Percentiles rank a stretch among this genome's conserved stretches.
These are phyloP conservation scores for Physcia stellaris DNA, from an alignment of 495 filamentous ascomycete genomes.

Conservation along the genomic window DNA sequence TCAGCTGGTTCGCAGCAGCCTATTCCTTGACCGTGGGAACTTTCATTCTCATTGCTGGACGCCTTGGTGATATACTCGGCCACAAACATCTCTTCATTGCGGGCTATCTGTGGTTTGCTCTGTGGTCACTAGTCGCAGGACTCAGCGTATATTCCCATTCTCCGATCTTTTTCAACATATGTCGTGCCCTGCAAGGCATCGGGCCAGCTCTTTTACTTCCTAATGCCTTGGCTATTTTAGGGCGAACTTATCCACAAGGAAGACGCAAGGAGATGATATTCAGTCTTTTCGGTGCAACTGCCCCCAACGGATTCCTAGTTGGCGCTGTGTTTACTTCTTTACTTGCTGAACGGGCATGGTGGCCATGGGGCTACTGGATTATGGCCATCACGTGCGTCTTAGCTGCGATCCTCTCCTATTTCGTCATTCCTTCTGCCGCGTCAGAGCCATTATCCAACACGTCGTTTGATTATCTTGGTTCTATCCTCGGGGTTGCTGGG, in stretches of 20 bases:
- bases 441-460: not conserved
- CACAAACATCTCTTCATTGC: constrained; percentile 42
- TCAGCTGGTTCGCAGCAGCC: constrained; percentile 42
- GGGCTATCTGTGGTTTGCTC: constrained; percentile 41
- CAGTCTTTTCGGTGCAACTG: constrained; percentile 46
- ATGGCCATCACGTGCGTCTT: constrained; percentile 32
- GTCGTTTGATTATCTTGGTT: constrained; percentile 16
- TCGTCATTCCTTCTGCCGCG: constrained; percentile 15
- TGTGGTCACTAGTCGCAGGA: constrained; percentile 45
- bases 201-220: constrained; percentile 48
- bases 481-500: constrained; percentile 14
- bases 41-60: constrained; percentile 50
- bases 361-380: constrained; percentile 55
- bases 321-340: constrained; percentile 37
- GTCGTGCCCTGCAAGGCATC: constrained; percentile 46
- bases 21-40: constrained; percentile 49
- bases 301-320: constrained; percentile 39
- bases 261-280: constrained; percentile 50
- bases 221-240: constrained; percentile 50
- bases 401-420: constrained; percentile 22
- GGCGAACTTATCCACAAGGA: constrained; percentile 37
- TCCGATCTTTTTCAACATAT: constrained; percentile 41
- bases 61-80: constrained; percentile 45
- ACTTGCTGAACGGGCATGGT: constrained; percentile 41
- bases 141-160: constrained; percentile 32